Evolutionary conservation across 2,329 filamentous ascomycete species (phyloP).

Genomic region (Pyrenochaeta sp.): DNA sequence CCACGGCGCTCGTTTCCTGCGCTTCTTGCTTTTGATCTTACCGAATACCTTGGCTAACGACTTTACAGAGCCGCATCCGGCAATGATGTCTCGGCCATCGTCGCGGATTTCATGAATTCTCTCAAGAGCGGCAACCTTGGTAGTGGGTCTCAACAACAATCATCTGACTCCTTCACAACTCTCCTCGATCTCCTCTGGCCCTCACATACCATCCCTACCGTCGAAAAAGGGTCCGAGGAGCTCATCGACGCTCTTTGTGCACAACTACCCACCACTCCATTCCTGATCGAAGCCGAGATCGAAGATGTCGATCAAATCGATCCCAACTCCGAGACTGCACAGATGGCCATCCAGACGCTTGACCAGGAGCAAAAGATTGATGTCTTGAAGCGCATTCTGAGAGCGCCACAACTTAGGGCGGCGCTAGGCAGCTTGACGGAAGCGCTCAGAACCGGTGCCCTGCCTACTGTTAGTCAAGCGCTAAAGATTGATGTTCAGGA

Average conservation of each 20-base stretch:
- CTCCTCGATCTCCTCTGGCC: conserved; percentile 86
- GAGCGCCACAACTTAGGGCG: conserved; percentile 90
- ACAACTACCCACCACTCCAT: conserved; percentile 79
- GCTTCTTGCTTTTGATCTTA: conserved; percentile 9
- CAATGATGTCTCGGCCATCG: conserved; percentile 75
- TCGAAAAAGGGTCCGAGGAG: conserved; percentile 70
- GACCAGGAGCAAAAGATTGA: conserved; percentile 79
- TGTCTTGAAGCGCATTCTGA: conserved; percentile 81
- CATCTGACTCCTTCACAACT: conserved; percentile 77
- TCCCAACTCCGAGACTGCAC: conserved; percentile 71
- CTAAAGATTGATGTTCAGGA: conserved; percentile 82
- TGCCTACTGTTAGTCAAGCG: conserved; percentile 89
- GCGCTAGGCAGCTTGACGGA: conserved; percentile 84
- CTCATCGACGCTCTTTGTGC: conserved; percentile 78
- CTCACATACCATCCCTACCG: conserved; percentile 77
- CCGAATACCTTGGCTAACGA: conserved; percentile 32
- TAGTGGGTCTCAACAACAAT: conserved; percentile 40
- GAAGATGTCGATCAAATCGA: conserved; percentile 70
- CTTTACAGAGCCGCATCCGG: conserved; percentile 57
- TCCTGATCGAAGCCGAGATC: conserved; percentile 77
- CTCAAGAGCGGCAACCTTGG: conserved; percentile 66
- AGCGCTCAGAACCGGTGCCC: conserved; percentile 86
- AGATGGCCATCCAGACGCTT: conserved; percentile 77
- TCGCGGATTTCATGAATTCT: conserved; percentile 89
- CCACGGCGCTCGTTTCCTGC: conserved; percentile 38